Conservation (phyloP, 768 basidiomycete genomes). For the Cyathus striatus region DNA sequence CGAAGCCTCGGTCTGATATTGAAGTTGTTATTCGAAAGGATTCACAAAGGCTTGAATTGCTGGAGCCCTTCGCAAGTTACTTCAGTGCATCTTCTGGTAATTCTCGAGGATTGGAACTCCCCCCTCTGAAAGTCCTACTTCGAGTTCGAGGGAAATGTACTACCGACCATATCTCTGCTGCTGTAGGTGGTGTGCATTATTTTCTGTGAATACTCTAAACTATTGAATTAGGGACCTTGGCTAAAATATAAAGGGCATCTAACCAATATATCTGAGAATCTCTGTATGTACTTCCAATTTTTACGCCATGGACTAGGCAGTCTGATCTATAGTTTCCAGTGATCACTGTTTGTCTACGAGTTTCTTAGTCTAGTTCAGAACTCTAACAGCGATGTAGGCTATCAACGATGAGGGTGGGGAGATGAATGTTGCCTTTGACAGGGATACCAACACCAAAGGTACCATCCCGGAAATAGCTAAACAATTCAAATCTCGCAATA, state of each 20-base stretch:
- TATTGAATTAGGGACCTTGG: constrained; percentile 77
- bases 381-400: constrained; percentile 48
- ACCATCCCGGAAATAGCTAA: constrained; percentile 92
- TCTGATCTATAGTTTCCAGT: constrained; percentile 48
- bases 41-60: constrained; percentile 81
- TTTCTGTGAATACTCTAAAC: background rate
- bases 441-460: constrained; percentile 53
- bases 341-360: constrained; percentile 57
- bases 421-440: constrained; percentile 88
- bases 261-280: constrained; percentile 94
- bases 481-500: constrained; percentile 72
- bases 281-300: constrained; percentile 47
- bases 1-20: constrained; percentile 71
- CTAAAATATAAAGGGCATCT: constrained; percentile 98
- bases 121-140: constrained; percentile 79
- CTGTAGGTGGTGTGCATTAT: constrained; percentile 45
- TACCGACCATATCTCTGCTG: constrained; percentile 97
- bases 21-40: constrained; percentile 70
- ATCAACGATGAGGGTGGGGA: constrained; percentile 93
- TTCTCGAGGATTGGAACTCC: constrained; percentile 64
- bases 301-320: background rate
- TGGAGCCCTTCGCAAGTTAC: constrained; percentile 80
- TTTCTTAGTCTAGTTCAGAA: background rate
- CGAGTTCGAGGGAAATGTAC: constrained; percentile 97
- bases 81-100: constrained; percentile 50